phyloP scores from a whole-genome alignment of 257 asterid genomes.

The Capsicum baccatum region DNA sequence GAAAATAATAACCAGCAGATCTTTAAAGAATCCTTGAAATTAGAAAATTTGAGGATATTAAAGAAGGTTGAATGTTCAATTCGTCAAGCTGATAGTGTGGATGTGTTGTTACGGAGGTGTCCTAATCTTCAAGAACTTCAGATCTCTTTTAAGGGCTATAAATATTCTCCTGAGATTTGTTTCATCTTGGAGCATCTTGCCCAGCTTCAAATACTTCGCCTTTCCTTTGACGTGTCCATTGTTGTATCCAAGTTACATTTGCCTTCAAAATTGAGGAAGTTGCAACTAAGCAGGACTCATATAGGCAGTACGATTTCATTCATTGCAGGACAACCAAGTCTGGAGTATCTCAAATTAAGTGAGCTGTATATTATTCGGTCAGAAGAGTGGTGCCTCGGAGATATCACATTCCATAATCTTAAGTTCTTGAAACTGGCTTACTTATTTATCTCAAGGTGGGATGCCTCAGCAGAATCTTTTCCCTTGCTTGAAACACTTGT shows the following conservation, averaged over 20 bases:
- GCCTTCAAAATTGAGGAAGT: not conserved
- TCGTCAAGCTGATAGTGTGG: not conserved
- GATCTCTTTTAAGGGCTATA: not conserved
- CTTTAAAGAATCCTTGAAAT: not conserved
- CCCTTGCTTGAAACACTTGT: not conserved
- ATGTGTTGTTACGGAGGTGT: not conserved
- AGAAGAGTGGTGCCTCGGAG: not conserved
- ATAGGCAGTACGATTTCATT: not conserved
- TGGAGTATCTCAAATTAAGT: not conserved
- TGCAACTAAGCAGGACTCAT: not conserved
- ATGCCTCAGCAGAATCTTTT: not conserved
- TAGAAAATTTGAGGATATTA: not conserved
- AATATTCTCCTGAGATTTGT: not conserved
- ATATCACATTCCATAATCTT: not conserved
- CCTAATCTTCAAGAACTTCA: not conserved
- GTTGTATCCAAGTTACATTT: not conserved
- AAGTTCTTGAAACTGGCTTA: not conserved
- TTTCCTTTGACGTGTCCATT: not conserved
- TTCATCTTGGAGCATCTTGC: not conserved
- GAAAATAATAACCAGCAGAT: not conserved
- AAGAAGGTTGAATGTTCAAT: not conserved
- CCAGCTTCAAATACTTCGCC: not conserved
- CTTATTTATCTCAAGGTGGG: not conserved
- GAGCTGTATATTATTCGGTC: rapidly evolving
- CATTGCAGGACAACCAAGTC: not conserved